Percentiles rank a stretch among this genome's conserved stretches.
Conservation (phyloP, 1,139 yeast genomes). For the Nakaseomyces kungkrabaensis region DNA sequence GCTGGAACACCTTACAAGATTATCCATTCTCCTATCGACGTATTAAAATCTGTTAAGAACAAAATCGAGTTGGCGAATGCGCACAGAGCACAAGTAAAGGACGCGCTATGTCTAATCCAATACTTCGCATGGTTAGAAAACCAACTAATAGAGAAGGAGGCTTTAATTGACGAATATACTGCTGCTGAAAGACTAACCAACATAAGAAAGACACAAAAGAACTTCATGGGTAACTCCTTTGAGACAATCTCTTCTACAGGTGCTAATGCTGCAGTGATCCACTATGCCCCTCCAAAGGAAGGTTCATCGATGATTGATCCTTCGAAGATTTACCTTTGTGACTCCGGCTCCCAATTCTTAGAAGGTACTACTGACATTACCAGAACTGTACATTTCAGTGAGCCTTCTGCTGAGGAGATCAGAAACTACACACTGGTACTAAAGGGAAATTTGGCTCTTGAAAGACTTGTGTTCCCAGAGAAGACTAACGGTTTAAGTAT, state of each 20-base stretch:
- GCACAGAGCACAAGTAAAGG: conserved; percentile 67
- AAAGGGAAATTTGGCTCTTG: conserved; percentile 82
- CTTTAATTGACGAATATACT: conserved; percentile 62
- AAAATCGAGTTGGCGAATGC: conserved; percentile 66
- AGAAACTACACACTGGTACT: conserved; percentile 79
- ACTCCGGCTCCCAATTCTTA: conserved; percentile 86
- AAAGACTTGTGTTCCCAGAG: conserved; percentile 71
- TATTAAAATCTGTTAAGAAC: conserved; percentile 73
- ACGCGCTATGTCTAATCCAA: conserved; percentile 71
- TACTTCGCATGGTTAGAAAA: conserved; percentile 85
- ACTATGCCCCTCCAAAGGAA: conserved; percentile 66
- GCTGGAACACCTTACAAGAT: conserved; percentile 32
- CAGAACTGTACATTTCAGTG: conserved; percentile 74
- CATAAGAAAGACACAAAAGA: conserved; percentile 50
- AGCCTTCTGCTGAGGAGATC: conserved; percentile 58
- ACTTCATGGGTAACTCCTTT: conserved; percentile 78
- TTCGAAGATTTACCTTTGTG: conserved; percentile 70
- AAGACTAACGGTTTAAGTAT: conserved; percentile 76
- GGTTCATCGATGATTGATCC: conserved; percentile 64
- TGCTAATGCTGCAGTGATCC: conserved; percentile 86
- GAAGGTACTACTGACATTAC: conserved; percentile 98
- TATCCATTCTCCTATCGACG: conserved; percentile 53
- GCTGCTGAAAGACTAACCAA: conserved; percentile 63
- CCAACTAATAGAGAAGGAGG: conserved; percentile 43
- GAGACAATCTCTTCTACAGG: conserved; percentile 92